These are phyloP conservation scores for Striga asiatica DNA, from an alignment of 257 asterid species.

Conservation along the genomic window DNA sequence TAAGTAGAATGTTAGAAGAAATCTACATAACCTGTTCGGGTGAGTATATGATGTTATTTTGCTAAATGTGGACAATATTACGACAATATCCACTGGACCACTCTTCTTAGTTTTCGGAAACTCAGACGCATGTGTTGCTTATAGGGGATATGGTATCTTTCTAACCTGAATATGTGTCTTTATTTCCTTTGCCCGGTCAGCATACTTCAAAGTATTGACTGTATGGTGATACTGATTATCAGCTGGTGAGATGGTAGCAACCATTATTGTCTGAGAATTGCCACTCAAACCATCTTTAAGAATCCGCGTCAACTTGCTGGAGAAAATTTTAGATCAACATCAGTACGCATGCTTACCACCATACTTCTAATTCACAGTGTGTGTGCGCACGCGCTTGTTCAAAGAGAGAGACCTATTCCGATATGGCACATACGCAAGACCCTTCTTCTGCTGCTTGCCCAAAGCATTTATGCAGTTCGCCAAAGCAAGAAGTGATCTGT, in stretches of 20 bases:
- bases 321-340: slow-evolving; percentile 17
- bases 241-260: slow-evolving; percentile 87
- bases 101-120: slow-evolving; percentile 9
- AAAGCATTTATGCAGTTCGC: slow-evolving; percentile 96
- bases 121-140: background rate
- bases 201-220: slow-evolving; percentile 84
- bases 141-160: slow-evolving; percentile 7
- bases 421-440: slow-evolving; percentile 94
- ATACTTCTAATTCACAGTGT: background rate
- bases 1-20: slow-evolving; percentile 2
- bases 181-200: slow-evolving; percentile 92
- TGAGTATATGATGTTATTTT: background rate
- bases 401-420: slow-evolving; percentile 56
- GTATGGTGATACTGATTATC: slow-evolving; percentile 90
- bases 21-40: background rate
- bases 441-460: slow-evolving; percentile 93
- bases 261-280: slow-evolving; percentile 91
- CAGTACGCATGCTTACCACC: slow-evolving; percentile 7
- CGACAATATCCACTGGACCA: background rate
- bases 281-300: slow-evolving; percentile 97
- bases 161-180: slow-evolving; percentile 93
- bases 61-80: background rate
- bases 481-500: slow-evolving; percentile 89
- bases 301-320: slow-evolving; percentile 94
- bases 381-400: slow-evolving; percentile 9